Evolutionary conservation across 805 yeast species (phyloP).

Genomic region (Candida sanyiensis): DNA sequence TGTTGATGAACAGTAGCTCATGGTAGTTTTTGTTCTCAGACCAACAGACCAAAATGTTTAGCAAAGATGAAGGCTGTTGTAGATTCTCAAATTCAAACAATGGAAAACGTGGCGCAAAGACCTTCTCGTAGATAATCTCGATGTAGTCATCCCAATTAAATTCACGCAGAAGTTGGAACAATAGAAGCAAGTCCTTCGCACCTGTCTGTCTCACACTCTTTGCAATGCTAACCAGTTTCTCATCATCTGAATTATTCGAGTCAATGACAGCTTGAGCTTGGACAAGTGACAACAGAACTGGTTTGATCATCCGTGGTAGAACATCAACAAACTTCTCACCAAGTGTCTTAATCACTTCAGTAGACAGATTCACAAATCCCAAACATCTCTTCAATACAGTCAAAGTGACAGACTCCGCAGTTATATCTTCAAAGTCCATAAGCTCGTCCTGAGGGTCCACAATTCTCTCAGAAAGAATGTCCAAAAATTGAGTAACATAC

Average conservation of each 20-base stretch:
- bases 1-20: conserved; percentile 50
- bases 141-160: conserved; percentile 54
- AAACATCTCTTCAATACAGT: conserved; percentile 42
- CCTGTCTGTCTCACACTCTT: conserved; percentile 61
- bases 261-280: conserved; percentile 43
- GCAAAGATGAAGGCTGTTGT: conserved; percentile 75
- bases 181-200: conserved; percentile 51
- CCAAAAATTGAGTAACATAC: conserved; percentile 54
- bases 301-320: conserved; percentile 32
- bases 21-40: conserved; percentile 40
- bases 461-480: conserved; percentile 54
- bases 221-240: conserved; percentile 32
- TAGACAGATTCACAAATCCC: conserved; percentile 62
- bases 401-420: conserved; percentile 24
- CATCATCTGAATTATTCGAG: conserved; percentile 14
- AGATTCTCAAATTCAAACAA: conserved; percentile 71
- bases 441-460: conserved; percentile 27
- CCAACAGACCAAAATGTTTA: conserved; percentile 62
- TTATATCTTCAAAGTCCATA: conserved; percentile 18
- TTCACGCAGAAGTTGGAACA: conserved; percentile 50
- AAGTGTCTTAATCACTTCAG: conserved; percentile 50
- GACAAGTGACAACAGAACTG: conserved; percentile 37
- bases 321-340: conserved; percentile 51
- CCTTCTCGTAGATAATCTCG: conserved; percentile 42
- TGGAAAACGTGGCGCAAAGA: conserved; percentile 60